Evolutionary conservation across 2,329 filamentous ascomycete genomes (phyloP).

Genomic region (Plectosphaerella sp.): DNA sequence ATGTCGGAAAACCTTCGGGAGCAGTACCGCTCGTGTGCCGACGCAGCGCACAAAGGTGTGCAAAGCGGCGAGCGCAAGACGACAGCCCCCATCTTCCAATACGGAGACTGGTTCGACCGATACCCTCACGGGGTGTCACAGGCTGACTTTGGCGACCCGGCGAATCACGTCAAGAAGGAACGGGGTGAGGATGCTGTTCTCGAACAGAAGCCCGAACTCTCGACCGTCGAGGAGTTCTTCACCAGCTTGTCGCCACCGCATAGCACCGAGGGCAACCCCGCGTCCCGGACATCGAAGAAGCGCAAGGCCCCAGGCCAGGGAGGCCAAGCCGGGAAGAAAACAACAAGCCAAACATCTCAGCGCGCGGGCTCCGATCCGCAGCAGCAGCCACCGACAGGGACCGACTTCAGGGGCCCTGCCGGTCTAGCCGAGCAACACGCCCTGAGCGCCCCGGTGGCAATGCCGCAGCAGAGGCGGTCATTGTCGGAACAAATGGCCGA

Average conservation of each 20-base stretch:
- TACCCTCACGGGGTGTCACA: conserved; percentile 90
- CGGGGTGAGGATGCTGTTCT: conserved; percentile 82
- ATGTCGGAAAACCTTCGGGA: conserved; percentile 91
- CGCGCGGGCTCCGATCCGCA: conserved; percentile 1
- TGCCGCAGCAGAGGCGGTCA: conserved; percentile 32
- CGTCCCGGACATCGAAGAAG: conserved; percentile 11
- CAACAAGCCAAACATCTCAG: neutral
- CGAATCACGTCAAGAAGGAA: conserved; percentile 63
- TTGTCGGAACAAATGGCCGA: conserved; percentile 35
- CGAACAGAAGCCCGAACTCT: conserved; percentile 83
- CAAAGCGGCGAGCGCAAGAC: conserved; percentile 40
- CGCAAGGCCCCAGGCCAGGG: neutral
- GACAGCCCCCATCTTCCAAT: conserved; percentile 74
- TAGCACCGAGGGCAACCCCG: conserved; percentile 33
- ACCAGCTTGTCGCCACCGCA: conserved; percentile 68
- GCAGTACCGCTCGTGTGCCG: conserved; percentile 79
- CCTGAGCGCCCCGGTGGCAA: conserved; percentile 21
- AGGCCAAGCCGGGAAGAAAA: neutral
- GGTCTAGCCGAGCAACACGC: conserved; percentile 22
- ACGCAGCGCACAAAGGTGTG: conserved; percentile 69
- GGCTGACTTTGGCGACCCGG: conserved; percentile 76
- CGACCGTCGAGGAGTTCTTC: conserved; percentile 93
- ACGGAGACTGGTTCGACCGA: conserved; percentile 94
- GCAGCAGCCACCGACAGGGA: conserved; percentile 12
- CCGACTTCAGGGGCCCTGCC: conserved; percentile 18